Evolutionary conservation across 352 stramenopile genomes (phyloP).

Genomic region (Globisporangium echinulatum): DNA sequence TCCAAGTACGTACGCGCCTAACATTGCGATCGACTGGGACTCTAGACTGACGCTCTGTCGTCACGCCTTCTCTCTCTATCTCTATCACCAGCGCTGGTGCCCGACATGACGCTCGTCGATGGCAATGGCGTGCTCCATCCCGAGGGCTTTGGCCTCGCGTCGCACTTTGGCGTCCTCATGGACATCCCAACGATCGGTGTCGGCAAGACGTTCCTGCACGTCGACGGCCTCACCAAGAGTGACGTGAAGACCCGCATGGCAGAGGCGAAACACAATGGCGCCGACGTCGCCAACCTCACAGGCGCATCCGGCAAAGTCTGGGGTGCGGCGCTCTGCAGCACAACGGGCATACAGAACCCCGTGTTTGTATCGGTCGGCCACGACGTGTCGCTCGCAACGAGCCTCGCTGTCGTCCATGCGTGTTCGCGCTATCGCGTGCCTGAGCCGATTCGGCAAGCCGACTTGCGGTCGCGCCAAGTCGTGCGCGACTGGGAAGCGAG

Average conservation of each 20-base stretch:
- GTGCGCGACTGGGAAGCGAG: constrained; percentile 59
- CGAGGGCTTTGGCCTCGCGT: constrained; percentile 88
- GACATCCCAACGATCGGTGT: constrained; percentile 90
- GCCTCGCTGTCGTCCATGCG: constrained; percentile 41
- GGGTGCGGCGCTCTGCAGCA: constrained; percentile 64
- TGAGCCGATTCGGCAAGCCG: constrained; percentile 81
- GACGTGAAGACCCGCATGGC: constrained; percentile 52
- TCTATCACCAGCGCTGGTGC: constrained; percentile 40
- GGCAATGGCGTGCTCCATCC: constrained; percentile 87
- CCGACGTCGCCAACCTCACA: constrained; percentile 35
- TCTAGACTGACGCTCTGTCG: too few species aligned
- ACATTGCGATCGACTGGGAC: not conserved
- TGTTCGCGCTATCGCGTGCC: constrained; percentile 71
- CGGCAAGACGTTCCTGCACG: constrained; percentile 86
- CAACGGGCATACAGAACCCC: constrained; percentile 61
- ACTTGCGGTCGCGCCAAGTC: constrained; percentile 71
- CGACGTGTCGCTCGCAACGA: constrained; percentile 53
- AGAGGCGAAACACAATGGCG: constrained; percentile 23
- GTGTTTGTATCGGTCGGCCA: constrained; percentile 84
- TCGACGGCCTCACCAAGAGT: constrained; percentile 79
- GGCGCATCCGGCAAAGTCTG: constrained; percentile 68
- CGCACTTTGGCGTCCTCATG: constrained; percentile 88
- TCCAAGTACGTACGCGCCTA: constrained; percentile 26
- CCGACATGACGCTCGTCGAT: constrained; percentile 91
- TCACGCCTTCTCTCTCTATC: not conserved